Evolutionary conservation across 1,284 basidiomycete species (phyloP).

Genomic region (Fomitopsis betulina): DNA sequence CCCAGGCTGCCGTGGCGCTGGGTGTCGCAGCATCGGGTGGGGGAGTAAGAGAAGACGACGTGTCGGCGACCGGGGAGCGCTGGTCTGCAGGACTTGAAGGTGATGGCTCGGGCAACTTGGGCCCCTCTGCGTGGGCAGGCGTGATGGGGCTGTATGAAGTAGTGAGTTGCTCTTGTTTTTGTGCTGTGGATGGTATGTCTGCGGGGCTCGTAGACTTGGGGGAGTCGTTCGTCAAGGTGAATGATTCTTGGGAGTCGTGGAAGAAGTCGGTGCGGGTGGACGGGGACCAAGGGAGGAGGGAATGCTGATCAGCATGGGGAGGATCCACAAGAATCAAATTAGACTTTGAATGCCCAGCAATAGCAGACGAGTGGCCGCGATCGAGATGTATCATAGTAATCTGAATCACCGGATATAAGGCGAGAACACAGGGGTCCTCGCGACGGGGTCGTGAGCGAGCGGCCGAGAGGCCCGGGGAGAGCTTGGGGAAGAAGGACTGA

Average conservation of each 20-base stretch:
- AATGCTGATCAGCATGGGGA: conserved; percentile 32
- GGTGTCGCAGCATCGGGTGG: conserved; percentile 27
- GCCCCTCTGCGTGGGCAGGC: conserved; percentile 24
- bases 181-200: conserved; percentile 12
- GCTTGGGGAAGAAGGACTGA: neutral
- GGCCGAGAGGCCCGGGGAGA: conserved; percentile 16
- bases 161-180: conserved; percentile 5
- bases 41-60: conserved; percentile 27
- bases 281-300: conserved; percentile 37
- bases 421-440: conserved; percentile 13
- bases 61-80: conserved; percentile 22
- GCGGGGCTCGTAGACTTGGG: conserved; percentile 19
- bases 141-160: conserved; percentile 11
- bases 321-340: conserved; percentile 42
- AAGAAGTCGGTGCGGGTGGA: conserved; percentile 29
- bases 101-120: conserved; percentile 20
- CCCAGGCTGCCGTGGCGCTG: conserved; percentile 19
- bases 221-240: conserved; percentile 20
- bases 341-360: conserved; percentile 37
- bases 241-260: conserved; percentile 27
- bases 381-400: conserved; percentile 55
- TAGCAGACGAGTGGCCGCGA: conserved; percentile 41
- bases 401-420: conserved; percentile 27
- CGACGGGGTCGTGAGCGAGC: conserved; percentile 20
- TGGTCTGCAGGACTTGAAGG: conserved; percentile 21